These are phyloP conservation scores for Nigrograna mackinnonii DNA, from an alignment of 2,329 filamentous ascomycete species.

Conservation along the genomic window DNA sequence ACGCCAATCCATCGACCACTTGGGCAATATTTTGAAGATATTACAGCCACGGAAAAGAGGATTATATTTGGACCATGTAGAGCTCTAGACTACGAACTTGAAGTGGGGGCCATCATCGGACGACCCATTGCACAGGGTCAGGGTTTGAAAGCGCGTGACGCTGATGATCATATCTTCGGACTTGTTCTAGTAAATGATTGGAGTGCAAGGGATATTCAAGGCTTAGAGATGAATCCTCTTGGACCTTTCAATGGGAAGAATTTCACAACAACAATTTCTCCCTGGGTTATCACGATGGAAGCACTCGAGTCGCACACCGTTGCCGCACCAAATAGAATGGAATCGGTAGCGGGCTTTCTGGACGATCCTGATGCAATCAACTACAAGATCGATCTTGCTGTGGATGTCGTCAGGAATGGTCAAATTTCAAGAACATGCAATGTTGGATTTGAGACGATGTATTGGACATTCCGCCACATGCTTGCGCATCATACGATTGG, in stretches of 20 bases:
- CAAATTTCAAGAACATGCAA: constrained; percentile 22
- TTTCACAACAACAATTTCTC: constrained; percentile 62
- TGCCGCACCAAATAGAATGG: constrained; percentile 20
- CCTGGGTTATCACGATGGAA: constrained; percentile 65
- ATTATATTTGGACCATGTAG: constrained; percentile 51
- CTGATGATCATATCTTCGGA: constrained; percentile 63
- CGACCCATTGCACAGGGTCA: constrained; percentile 44
- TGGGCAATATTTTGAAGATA: constrained; percentile 30
- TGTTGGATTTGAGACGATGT: constrained; percentile 43
- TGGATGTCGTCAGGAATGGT: constrained; percentile 22
- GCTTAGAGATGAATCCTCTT: constrained; percentile 62
- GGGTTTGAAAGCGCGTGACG: constrained; percentile 44
- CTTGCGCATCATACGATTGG: constrained; percentile 48
- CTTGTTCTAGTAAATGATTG: constrained; percentile 67
- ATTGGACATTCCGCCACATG: constrained; percentile 52
- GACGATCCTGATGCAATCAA: constrained; percentile 24
- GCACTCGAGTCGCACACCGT: constrained; percentile 51
- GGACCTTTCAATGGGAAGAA: constrained; percentile 66
- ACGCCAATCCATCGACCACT: constrained; percentile 32
- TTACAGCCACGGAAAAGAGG: constrained; percentile 47
- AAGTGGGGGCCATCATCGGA: constrained; percentile 52
- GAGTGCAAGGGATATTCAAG: constrained; percentile 66
- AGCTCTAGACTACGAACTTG: constrained; percentile 54
- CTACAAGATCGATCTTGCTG: constrained; percentile 28
- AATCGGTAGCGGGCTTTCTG: constrained; percentile 25